phyloP scores from a whole-genome alignment of 371 early-diverging fungal genomes.

The Mucor racemosus region DNA sequence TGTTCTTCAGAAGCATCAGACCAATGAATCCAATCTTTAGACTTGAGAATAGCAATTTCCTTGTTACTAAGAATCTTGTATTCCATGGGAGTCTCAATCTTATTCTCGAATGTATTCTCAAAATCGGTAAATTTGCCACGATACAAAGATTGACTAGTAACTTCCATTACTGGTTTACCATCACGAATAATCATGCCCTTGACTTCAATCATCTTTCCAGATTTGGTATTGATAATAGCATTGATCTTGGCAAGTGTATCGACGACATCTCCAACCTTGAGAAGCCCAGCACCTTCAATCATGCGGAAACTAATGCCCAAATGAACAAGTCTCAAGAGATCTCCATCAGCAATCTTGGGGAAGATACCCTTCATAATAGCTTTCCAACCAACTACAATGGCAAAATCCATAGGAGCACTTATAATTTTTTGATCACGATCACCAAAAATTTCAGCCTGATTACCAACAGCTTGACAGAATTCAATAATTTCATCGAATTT shows the following conservation, averaged over 20 bases:
- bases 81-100: constrained; percentile 83
- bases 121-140: constrained; percentile 87
- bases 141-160: constrained; percentile 87
- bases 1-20: constrained; percentile 64
- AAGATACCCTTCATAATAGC: constrained; percentile 92
- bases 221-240: constrained; percentile 80
- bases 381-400: constrained; percentile 94
- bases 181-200: constrained; percentile 75
- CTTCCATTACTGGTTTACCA: constrained; percentile 73
- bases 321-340: constrained; percentile 91
- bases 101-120: constrained; percentile 83
- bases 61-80: constrained; percentile 76
- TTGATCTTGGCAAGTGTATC: constrained; percentile 78
- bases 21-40: constrained; percentile 92
- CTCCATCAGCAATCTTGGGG: constrained; percentile 94
- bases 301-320: constrained; percentile 92
- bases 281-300: constrained; percentile 77
- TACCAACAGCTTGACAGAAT: constrained; percentile 90
- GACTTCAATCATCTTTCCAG: constrained; percentile 93
- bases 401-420: constrained; percentile 92
- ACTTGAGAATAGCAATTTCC: constrained; percentile 86
- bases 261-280: constrained; percentile 86
- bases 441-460: constrained; percentile 87
- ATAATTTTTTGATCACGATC: constrained; percentile 65
- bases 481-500: constrained; percentile 70